These are phyloP conservation scores for Pseudocercospora cruenta DNA, from an alignment of 2,329 filamentous ascomycete genomes.

Conservation along the genomic window DNA sequence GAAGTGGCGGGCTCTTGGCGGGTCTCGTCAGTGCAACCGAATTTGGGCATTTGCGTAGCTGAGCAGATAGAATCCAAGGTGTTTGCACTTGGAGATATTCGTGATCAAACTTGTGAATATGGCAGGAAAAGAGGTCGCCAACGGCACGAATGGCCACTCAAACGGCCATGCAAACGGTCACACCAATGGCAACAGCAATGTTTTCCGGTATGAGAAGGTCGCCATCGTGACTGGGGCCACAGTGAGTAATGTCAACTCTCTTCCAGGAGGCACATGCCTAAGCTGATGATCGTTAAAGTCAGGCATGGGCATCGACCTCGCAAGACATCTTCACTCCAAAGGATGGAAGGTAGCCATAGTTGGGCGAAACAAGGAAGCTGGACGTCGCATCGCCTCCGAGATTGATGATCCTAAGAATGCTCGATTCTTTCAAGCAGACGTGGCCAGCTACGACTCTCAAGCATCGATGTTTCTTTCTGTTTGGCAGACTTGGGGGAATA, in stretches of 20 bases:
- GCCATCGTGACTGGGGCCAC: slow-evolving; percentile 49
- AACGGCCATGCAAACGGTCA: neutral
- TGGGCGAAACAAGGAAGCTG: slow-evolving; percentile 42
- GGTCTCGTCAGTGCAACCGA: neutral
- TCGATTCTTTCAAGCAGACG: slow-evolving; percentile 51
- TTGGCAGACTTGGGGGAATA: slow-evolving; percentile 49
- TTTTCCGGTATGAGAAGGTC: slow-evolving; percentile 32
- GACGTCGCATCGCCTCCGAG: slow-evolving; percentile 41
- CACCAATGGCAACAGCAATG: neutral
- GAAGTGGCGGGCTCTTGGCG: neutral
- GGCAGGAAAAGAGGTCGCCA: neutral
- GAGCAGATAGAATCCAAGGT: neutral
- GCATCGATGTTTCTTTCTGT: slow-evolving; percentile 48
- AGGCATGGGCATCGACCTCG: slow-evolving; percentile 52
- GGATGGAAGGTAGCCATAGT: slow-evolving; percentile 46
- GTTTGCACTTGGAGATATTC: too few relatives aligned
- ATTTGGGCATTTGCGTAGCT: neutral
- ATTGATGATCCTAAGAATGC: slow-evolving; percentile 38
- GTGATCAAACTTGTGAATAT: neutral
- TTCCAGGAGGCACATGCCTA: neutral
- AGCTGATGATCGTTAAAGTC: slow-evolving; percentile 39
- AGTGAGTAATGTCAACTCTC: slow-evolving; percentile 35
- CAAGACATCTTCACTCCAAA: slow-evolving; percentile 41
- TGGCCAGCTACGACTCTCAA: slow-evolving; percentile 53
- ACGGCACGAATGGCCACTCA: neutral